Conservation (phyloP, 1,284 basidiomycete genomes). For the Fistulina hepatica region DNA sequence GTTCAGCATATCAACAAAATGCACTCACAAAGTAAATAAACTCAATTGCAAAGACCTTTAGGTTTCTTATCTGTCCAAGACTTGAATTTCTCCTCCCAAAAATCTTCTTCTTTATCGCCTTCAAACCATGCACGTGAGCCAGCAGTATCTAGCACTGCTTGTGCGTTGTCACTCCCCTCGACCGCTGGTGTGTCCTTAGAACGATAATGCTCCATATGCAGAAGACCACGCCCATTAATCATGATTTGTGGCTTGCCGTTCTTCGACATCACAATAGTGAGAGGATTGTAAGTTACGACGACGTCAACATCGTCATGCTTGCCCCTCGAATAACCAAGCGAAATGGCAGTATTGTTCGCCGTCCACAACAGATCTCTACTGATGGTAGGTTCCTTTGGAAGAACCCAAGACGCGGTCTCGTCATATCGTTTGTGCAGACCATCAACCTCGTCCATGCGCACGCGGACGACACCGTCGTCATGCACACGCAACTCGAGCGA, state of each 20-base stretch:
- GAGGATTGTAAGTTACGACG: constrained; percentile 59
- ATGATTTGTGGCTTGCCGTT: constrained; percentile 77
- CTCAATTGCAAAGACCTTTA: constrained; percentile 54
- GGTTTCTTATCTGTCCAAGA: constrained; percentile 90
- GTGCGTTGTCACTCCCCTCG: constrained; percentile 31
- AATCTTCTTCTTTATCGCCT: constrained; percentile 69
- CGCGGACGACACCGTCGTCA: constrained; percentile 73
- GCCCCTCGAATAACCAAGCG: constrained; percentile 39
- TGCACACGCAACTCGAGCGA: constrained; percentile 73
- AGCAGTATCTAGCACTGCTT: constrained; percentile 43
- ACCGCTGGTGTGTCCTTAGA: constrained; percentile 42
- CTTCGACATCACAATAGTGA: constrained; percentile 62
- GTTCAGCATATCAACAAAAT: constrained; percentile 2
- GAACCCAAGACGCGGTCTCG: constrained; percentile 80
- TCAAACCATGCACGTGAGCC: constrained; percentile 77
- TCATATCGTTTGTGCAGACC: constrained; percentile 77
- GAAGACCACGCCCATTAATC: constrained; percentile 79
- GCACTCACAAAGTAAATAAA: not conserved
- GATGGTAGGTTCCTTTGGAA: constrained; percentile 57
- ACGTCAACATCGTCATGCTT: constrained; percentile 52
- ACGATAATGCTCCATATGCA: constrained; percentile 98
- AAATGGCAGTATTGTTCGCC: constrained; percentile 47
- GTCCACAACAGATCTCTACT: constrained; percentile 51
- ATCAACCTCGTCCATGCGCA: constrained; percentile 77
- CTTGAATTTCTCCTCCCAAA: constrained; percentile 85